phyloP scores from a whole-genome alignment of 2,329 filamentous ascomycete species.

The Thermoascus crustaceus region DNA sequence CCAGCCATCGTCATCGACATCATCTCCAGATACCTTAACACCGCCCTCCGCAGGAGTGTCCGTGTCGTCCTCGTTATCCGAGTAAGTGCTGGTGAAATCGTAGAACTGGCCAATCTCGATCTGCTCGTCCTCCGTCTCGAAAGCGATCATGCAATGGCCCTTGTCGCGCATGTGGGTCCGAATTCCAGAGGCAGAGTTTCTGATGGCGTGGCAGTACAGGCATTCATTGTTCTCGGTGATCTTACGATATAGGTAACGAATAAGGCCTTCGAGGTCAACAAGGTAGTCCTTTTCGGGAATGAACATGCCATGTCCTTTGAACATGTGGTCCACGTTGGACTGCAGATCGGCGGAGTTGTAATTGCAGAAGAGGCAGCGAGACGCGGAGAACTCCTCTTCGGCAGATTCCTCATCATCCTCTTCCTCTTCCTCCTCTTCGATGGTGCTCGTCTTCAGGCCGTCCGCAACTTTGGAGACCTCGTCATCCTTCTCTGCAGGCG shows the following conservation, averaged over 20 bases:
- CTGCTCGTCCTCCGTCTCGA: constrained; percentile 78
- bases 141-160: constrained; percentile 94
- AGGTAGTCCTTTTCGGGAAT: constrained; percentile 83
- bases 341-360: constrained; percentile 65
- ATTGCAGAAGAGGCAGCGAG: constrained; percentile 83
- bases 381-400: constrained; percentile 39
- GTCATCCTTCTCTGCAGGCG: constrained; percentile 53
- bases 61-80: constrained; percentile 61
- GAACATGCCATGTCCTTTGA: constrained; percentile 88
- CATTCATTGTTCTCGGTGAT: constrained; percentile 76
- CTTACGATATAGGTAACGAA: constrained; percentile 70
- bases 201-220: constrained; percentile 76
- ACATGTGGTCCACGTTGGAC: constrained; percentile 84
- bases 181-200: constrained; percentile 67
- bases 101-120: constrained; percentile 94
- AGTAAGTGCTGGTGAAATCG: constrained; percentile 93
- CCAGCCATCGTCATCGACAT: constrained; percentile 69
- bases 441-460: constrained; percentile 59
- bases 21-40: constrained; percentile 55
- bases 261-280: constrained; percentile 69
- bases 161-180: constrained; percentile 98
- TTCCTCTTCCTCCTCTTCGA: constrained; percentile 44
- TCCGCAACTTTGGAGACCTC: constrained; percentile 73
- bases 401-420: constrained; percentile 37
- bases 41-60: constrained; percentile 46